A percentile compares a stretch with the other conserved stretches of the same genome.
Conservation (phyloP, 805 yeast genomes). For the Starmerella ratchasimensis region DNA sequence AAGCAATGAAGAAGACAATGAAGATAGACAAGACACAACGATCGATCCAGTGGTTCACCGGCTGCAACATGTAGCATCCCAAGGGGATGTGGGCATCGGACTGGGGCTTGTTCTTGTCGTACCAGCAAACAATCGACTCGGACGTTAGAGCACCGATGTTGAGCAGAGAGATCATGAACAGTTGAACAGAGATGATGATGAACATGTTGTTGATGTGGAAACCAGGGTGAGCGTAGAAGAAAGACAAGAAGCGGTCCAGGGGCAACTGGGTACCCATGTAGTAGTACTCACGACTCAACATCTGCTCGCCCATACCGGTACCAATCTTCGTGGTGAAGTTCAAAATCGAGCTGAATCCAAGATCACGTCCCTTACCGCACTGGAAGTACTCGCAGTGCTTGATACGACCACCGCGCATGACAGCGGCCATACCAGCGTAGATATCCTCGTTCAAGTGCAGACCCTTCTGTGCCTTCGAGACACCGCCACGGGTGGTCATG, state of each 20-base stretch:
- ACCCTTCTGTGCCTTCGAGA: constrained; percentile 89
- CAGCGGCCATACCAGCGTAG: constrained; percentile 87
- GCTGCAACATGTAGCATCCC: constrained; percentile 76
- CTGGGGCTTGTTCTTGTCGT: constrained; percentile 51
- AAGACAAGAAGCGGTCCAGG: constrained; percentile 76
- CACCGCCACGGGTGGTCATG: constrained; percentile 92
- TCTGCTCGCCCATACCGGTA: constrained; percentile 97
- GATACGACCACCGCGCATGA: constrained; percentile 80
- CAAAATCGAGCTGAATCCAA: constrained; percentile 83
- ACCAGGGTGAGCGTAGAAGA: constrained; percentile 94
- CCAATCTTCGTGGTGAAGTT: constrained; percentile 94
- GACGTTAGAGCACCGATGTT: constrained; percentile 66
- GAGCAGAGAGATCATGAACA: constrained; percentile 67
- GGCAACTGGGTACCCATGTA: constrained; percentile 83
- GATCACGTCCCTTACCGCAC: constrained; percentile 93
- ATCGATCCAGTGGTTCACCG: constrained; percentile 82
- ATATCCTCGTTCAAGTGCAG: constrained; percentile 89
- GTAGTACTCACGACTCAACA: constrained; percentile 80
- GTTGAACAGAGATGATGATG: constrained; percentile 72
- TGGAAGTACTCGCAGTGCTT: constrained; percentile 93
- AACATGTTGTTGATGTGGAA: constrained; percentile 85
- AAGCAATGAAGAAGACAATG: constrained; percentile 85
- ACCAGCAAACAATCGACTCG: constrained; percentile 57
- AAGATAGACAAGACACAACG: constrained; percentile 80
- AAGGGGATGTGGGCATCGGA: constrained; percentile 62